Conservation (phyloP, 2,329 filamentous ascomycete genomes). For the Venturia aucupariae region DNA sequence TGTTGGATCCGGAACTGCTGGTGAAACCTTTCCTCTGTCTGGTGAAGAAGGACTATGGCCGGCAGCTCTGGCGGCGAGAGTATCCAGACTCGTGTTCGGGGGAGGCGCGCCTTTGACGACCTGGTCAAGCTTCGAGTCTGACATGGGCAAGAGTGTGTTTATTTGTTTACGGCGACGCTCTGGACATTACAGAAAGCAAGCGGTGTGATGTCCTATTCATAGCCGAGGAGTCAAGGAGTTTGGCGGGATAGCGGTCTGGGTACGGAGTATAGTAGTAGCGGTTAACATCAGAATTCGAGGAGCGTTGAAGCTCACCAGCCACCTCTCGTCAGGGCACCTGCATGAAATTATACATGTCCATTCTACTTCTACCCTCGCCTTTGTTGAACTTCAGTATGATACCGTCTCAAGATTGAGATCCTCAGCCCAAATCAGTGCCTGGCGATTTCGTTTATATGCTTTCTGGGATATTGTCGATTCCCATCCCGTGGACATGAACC, state of each 20-base stretch:
- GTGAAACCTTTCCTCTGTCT: slow-evolving; percentile 24
- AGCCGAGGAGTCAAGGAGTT: background rate
- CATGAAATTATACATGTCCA: too few relatives aligned
- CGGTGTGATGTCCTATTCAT: background rate
- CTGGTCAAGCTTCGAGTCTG: slow-evolving; percentile 63
- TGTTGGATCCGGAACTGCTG: slow-evolving; percentile 55
- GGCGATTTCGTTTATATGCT: too few relatives aligned
- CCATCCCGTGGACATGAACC: too few relatives aligned
- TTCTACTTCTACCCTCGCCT: too few relatives aligned
- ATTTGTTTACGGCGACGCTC: background rate
- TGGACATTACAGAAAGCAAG: background rate
- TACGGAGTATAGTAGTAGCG: too few relatives aligned
- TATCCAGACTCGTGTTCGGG: slow-evolving; percentile 43
- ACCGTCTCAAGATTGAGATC: too few relatives aligned
- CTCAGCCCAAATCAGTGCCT: too few relatives aligned
- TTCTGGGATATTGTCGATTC: too few relatives aligned
- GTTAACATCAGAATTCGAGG: background rate
- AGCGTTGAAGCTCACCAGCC: background rate
- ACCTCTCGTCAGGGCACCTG: background rate
- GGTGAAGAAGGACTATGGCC: background rate
- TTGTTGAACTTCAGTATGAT: too few relatives aligned
- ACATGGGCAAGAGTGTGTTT: slow-evolving; percentile 35
- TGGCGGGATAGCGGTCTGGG: background rate
- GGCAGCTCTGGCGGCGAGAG: slow-evolving; percentile 26
- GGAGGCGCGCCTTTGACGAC: slow-evolving; percentile 83